Base-by-base conservation (phyloP, 257 asterid genomes). In the Gentiana macrophylla region DNA sequence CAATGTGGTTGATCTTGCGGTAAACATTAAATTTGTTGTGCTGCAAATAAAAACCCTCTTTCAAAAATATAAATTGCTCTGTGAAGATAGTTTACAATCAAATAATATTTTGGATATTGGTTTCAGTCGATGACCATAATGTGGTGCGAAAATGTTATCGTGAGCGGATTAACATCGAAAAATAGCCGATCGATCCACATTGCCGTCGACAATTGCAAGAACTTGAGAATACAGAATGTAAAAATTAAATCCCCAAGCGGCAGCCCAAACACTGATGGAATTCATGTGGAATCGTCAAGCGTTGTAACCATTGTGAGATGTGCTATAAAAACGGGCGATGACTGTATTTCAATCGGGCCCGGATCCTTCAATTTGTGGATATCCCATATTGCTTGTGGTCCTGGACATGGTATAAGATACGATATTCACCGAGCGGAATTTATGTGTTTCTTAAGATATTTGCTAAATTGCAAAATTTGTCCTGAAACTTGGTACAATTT, bases 321-420 rank as follows among this genome's bases (percentile, higher is more conserved):
- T 60, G 66, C 60, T 0, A 86, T 83, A 55, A 57, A 50, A 62
- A 83, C 92, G 0, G 95, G 95, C 36, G 95, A 86, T 53, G 95
- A 86, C 50, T 86, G 95, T 41, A 70, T 86, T 24, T 80, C 95
- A 9, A 47, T 86, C 10, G 95, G 94, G 8, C 76, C 82, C 9
- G 94, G 91, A 12, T 47, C 91, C 7, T 69, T 73, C 80, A 84
- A 84, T 65, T 1, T 86, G 63, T 81, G 73, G 69, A 73, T 86
- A 10, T 77, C 77, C 7, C 12, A 60, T 8, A 63, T 86, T 36
- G 88, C 75, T 2, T 86, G 95, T 45, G 94, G 95, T 51, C 95
- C 94, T 1, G 91, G 95, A 6, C 95, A 86, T 24, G 94, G 95
- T 34, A 81, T 86, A 55, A 86, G 95, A 92, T 82, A 60, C 33